These are phyloP conservation scores for Pichia sp. DNA, from an alignment of 1,139 yeast species.

Conservation along the genomic window DNA sequence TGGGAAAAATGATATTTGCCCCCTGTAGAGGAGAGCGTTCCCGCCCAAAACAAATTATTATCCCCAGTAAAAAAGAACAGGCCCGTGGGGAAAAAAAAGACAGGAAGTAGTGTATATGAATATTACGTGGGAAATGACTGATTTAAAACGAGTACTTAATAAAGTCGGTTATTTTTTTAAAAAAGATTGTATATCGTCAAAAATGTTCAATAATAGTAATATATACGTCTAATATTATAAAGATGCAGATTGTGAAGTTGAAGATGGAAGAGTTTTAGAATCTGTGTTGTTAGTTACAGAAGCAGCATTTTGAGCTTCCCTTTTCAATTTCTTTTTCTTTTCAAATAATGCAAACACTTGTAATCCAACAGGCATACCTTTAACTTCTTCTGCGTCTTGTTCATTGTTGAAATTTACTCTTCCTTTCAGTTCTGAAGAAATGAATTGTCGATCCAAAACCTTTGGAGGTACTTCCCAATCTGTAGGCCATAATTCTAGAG, in stretches of 20 bases:
- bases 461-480: slow-evolving; percentile 70
- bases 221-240: too few species aligned
- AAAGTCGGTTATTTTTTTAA: background rate
- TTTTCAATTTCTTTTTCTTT: slow-evolving; percentile 43
- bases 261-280: slow-evolving; percentile 10
- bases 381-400: slow-evolving; percentile 37
- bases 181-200: too few species aligned
- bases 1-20: too few species aligned
- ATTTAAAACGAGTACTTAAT: too few species aligned
- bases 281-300: background rate
- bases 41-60: too few species aligned
- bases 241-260: too few species aligned
- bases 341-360: slow-evolving; percentile 82
- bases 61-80: too few species aligned
- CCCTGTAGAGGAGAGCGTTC: too few species aligned
- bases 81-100: too few species aligned
- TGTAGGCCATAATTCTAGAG: slow-evolving; percentile 66
- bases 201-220: too few species aligned
- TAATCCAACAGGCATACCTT: slow-evolving; percentile 66
- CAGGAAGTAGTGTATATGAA: too few species aligned
- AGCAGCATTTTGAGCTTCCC: background rate
- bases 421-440: slow-evolving; percentile 33
- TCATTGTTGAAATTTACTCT: slow-evolving; percentile 23
- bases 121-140: too few species aligned
- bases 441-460: slow-evolving; percentile 33